Percentiles rank a stretch among this genome's conserved stretches.
Conservation (phyloP, 306 rosid species). For the Cucurbita pepo region DNA sequence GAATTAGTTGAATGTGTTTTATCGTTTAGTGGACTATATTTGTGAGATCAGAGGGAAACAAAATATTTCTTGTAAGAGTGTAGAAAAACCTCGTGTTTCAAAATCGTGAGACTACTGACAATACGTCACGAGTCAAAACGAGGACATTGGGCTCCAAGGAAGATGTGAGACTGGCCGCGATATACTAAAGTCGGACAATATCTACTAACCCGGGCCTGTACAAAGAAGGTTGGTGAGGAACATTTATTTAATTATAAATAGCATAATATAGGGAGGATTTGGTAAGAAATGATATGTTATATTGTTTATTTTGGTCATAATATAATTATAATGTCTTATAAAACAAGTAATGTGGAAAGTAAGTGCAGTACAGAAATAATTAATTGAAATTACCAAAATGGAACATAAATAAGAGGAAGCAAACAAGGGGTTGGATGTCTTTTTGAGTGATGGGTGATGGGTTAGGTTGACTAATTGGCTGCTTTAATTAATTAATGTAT, state of each 20-base stretch:
- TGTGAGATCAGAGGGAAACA: too few species aligned
- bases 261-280: background rate
- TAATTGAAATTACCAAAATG: background rate
- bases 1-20: too few species aligned
- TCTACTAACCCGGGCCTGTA: too few species aligned
- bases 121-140: too few species aligned
- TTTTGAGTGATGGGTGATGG: background rate
- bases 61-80: too few species aligned
- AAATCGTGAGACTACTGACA: too few species aligned
- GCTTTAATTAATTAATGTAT: background rate
- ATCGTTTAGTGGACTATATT: too few species aligned
- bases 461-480: constrained; percentile 1
- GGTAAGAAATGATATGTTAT: background rate
- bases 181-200: too few species aligned
- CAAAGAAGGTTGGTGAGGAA: background rate
- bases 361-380: constrained; percentile 2
- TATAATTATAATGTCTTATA: background rate
- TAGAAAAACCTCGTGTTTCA: too few species aligned
- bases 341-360: background rate
- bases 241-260: background rate
- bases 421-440: background rate
- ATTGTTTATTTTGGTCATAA: background rate
- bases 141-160: too few species aligned
- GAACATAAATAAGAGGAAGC: background rate
- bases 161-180: too few species aligned